Evolutionary conservation across 2,329 filamentous ascomycete genomes (phyloP), one percentile per base, ranked within the genome.

Genomic region (Drechslerella dactyloides): DNA sequence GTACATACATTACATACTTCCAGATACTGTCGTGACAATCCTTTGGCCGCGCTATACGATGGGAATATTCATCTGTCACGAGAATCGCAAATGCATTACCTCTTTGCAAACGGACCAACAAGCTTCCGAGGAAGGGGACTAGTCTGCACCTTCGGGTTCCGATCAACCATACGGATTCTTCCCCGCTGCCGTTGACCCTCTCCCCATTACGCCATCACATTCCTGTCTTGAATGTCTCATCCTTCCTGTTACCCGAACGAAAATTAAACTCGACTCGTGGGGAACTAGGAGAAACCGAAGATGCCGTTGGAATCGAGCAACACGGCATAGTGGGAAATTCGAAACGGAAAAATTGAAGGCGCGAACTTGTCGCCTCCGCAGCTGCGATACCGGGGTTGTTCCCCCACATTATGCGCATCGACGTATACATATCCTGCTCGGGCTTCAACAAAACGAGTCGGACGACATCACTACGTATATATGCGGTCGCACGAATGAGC

Each of bases 141-240:
- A 48, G 54, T 59, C 53, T 72, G 55, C 68, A 65, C 27, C 40
- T 57, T 65, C 60, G 60, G 60, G 56, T 53, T 60, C 19, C 37
- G 52, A 37, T 44, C 60, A 48, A 55, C 68, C 68, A 72, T 72
- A 60, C 68, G 68, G 68, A 72, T 63, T 44, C 50, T 52, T 72
- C 60, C 68, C 68, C 68, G 68, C 60, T 72, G 59, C 68, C 68
- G 68, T 72, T 50, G 44, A 44, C 64, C 54, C 44, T 55, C 68
- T 59, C 68, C 55, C 48, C 51, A 72, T 72, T 65, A 72, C 68
- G 68, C 68, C 68, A 72, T 72, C 56, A 57, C 68, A 72, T 72
- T 72, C 68, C 60, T 63, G 52, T 59, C 62, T 48, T 46, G 65
- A 69, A 63, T 72, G 68, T 72, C 68, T 65, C 68, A 72, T 60